These are phyloP conservation scores for Diospyros kaki DNA, from an alignment of 148 eudicot species.

Conservation along the genomic window DNA sequence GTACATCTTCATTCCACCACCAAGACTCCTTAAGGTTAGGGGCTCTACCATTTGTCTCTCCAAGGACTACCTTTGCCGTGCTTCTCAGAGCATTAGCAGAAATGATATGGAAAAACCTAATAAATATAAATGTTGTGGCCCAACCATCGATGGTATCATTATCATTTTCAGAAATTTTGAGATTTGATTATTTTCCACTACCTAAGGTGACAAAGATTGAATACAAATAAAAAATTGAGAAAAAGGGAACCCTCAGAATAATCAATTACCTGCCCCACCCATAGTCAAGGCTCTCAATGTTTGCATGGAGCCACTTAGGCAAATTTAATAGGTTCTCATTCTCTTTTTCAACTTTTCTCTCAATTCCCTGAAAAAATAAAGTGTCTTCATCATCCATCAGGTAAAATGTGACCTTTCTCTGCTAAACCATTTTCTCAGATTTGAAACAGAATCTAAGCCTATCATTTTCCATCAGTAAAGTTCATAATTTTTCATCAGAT, in stretches of 20 bases:
- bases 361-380: slow-evolving; percentile 69
- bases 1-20: no score
- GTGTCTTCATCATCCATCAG: slow-evolving; percentile 74
- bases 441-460: slow-evolving; percentile 74
- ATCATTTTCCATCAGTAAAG: slow-evolving; percentile 91
- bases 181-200: not conserved
- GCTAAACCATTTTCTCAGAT: slow-evolving; percentile 88
- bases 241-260: not conserved
- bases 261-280: slow-evolving; percentile 87
- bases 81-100: no score
- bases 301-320: slow-evolving; percentile 81
- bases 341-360: slow-evolving; percentile 66
- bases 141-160: no score
- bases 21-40: no score
- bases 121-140: not conserved
- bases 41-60: no score
- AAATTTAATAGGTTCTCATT: slow-evolving; percentile 52
- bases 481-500: slow-evolving; percentile 38
- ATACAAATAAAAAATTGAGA: not conserved
- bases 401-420: slow-evolving; percentile 77
- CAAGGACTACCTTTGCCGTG: no score
- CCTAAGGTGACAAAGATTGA: slow-evolving; percentile 4
- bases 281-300: slow-evolving; percentile 88
- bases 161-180: not conserved
- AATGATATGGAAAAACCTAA: not conserved